Conservation (phyloP, 345 rosid genomes). For the Linum lewisii region DNA sequence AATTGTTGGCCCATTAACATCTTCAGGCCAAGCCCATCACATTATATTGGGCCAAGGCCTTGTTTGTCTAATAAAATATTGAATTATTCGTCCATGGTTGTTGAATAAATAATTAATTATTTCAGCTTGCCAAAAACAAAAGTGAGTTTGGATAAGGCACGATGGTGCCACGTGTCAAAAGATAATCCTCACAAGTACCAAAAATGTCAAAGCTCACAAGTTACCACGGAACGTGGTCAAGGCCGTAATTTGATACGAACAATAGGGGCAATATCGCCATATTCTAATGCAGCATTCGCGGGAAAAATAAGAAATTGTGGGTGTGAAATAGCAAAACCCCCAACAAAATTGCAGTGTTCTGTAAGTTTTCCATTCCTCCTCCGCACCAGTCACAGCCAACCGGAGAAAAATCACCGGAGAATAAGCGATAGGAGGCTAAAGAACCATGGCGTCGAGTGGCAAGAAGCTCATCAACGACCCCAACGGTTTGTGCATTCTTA, state of each 20-base stretch:
- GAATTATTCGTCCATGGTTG: no score
- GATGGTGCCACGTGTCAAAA: background rate
- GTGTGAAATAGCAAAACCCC: background rate
- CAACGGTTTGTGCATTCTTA: conserved; percentile 40
- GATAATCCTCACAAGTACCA: background rate
- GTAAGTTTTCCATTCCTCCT: background rate
- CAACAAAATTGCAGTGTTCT: background rate
- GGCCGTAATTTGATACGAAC: background rate
- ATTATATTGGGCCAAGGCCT: no score
- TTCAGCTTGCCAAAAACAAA: background rate
- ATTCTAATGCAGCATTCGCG: background rate
- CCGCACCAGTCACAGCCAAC: no score
- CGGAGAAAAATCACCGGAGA: background rate
- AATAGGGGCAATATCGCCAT: background rate
- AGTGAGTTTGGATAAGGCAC: background rate
- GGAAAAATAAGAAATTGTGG: background rate
- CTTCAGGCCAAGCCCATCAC: no score
- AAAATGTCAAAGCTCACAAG: background rate
- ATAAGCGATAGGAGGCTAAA: background rate
- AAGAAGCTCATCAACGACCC: conserved; percentile 93
- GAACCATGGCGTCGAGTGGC: conserved; percentile 56
- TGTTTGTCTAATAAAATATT: no score
- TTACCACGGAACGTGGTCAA: no score
- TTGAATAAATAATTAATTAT: no score
- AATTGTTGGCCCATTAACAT: no score